phyloP scores from a whole-genome alignment of 306 rosid species.

The Crataegus laevigata region DNA sequence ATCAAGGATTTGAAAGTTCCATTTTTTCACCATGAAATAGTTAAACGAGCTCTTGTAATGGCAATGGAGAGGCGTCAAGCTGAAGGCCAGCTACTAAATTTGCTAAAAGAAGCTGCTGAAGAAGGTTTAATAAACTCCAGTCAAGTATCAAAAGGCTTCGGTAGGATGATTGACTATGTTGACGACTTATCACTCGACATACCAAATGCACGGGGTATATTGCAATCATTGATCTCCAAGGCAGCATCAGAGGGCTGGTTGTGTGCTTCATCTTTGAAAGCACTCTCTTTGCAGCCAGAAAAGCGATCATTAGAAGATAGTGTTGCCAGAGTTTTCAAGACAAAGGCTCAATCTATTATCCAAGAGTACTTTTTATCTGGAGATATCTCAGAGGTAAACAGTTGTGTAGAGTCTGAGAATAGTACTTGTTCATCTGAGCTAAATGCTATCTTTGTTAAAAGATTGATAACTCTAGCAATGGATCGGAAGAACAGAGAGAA shows the following conservation, averaged over 20 bases:
- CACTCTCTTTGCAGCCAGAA: conserved; percentile 37
- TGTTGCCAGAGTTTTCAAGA: conserved; percentile 46
- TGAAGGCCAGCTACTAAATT: conserved; percentile 46
- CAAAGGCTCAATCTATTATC: conserved; percentile 45
- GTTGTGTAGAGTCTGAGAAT: conserved; percentile 49
- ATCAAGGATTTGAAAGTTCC: conserved; percentile 65
- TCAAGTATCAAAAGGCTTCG: conserved; percentile 59
- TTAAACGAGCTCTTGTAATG: conserved; percentile 63
- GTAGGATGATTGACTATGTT: conserved; percentile 47
- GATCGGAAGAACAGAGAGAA: conserved; percentile 69
- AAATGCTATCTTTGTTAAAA: conserved; percentile 61
- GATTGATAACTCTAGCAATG: conserved; percentile 57
- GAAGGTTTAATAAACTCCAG: conserved; percentile 68
- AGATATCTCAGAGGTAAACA: conserved; percentile 44
- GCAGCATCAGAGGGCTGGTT: conserved; percentile 81
- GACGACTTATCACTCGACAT: conserved; percentile 71
- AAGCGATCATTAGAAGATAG: conserved; percentile 31
- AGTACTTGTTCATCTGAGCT: conserved; percentile 24
- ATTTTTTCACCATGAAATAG: conserved; percentile 61
- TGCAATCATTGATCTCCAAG: conserved; percentile 43
- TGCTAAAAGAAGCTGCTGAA: conserved; percentile 56
- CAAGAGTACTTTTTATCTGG: conserved; percentile 70
- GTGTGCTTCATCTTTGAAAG: conserved; percentile 56
- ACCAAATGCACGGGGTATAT: conserved; percentile 47
- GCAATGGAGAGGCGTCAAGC: conserved; percentile 63